phyloP scores from a whole-genome alignment of 345 rosid species.

The Populus ilicifolia region DNA sequence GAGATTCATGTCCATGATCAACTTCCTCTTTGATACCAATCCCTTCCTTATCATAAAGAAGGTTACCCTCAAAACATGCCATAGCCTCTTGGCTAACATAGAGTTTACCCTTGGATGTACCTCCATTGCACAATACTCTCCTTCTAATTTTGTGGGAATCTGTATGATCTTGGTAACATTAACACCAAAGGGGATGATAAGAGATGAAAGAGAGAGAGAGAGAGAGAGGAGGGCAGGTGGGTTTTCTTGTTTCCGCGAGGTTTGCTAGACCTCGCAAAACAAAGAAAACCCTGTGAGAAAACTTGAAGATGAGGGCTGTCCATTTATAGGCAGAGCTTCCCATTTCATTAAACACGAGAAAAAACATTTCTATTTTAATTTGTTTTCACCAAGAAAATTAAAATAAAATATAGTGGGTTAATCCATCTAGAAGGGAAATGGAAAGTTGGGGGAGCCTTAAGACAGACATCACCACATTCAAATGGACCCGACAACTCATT shows the following conservation, averaged over 20 bases:
- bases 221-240: not conserved
- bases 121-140: slow-evolving; percentile 21
- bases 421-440: slow-evolving; percentile 8
- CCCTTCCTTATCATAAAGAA: slow-evolving; percentile 52
- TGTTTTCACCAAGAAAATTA: no score
- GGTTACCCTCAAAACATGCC: slow-evolving; percentile 45
- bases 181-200: no score
- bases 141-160: no score
- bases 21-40: slow-evolving; percentile 43
- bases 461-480: not conserved
- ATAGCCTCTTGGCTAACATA: slow-evolving; percentile 41
- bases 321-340: slow-evolving; percentile 24
- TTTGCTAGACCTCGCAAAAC: slow-evolving; percentile 45
- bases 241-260: slow-evolving; percentile 51
- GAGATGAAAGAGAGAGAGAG: not conserved
- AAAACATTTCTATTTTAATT: no score
- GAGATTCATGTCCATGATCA: slow-evolving; percentile 56
- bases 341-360: no score
- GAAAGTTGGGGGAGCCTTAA: not conserved
- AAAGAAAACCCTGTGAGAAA: slow-evolving; percentile 31
- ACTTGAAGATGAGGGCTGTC: not conserved
- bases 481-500: slow-evolving; percentile 30
- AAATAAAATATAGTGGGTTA: no score
- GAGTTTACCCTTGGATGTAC: slow-evolving; percentile 27
- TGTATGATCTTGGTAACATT: no score